Evolutionary conservation across 2,329 filamentous ascomycete genomes (phyloP).

Genomic region (Cytospora paraplurivora): DNA sequence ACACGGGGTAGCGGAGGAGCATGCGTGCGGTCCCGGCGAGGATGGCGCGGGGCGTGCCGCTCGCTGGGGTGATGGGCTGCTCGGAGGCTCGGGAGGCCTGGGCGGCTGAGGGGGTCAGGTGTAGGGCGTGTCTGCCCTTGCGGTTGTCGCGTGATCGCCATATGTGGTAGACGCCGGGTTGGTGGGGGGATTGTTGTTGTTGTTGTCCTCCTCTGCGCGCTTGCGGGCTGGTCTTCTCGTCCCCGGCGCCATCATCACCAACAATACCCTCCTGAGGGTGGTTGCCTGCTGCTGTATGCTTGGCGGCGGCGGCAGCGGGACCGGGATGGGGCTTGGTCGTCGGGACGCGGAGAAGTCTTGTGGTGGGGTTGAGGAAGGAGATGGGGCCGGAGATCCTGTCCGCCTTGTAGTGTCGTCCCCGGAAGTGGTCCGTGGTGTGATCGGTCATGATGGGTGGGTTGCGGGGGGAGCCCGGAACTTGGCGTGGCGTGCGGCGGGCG

Average conservation of each 20-base stretch:
- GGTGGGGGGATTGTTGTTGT: not conserved
- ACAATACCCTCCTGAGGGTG: not conserved
- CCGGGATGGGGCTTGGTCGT: not conserved
- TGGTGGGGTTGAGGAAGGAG: conserved; percentile 34
- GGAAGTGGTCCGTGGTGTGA: conserved; percentile 26
- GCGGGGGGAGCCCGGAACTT: not conserved
- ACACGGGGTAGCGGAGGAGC: conserved; percentile 41
- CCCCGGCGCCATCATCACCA: not conserved
- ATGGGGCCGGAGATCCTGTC: conserved; percentile 29
- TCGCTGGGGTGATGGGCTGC: no score
- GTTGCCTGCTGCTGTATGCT: not conserved
- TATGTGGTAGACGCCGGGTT: conserved; percentile 37
- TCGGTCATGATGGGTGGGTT: conserved; percentile 18
- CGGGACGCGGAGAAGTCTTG: conserved; percentile 26
- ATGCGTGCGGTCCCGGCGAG: conserved; percentile 40
- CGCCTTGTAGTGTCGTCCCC: no score
- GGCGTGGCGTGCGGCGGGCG: no score
- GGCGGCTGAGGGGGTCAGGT: conserved; percentile 30
- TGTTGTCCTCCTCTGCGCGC: no score
- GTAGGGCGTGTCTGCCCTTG: conserved; percentile 44
- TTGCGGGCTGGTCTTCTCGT: not conserved
- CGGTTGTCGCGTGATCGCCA: conserved; percentile 48
- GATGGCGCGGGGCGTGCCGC: conserved; percentile 34
- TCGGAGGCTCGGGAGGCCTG: no score
- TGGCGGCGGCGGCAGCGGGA: not conserved